Evolutionary conservation across 495 filamentous ascomycete species (phyloP).

Genomic region (Sabuloglossum arenarium): DNA sequence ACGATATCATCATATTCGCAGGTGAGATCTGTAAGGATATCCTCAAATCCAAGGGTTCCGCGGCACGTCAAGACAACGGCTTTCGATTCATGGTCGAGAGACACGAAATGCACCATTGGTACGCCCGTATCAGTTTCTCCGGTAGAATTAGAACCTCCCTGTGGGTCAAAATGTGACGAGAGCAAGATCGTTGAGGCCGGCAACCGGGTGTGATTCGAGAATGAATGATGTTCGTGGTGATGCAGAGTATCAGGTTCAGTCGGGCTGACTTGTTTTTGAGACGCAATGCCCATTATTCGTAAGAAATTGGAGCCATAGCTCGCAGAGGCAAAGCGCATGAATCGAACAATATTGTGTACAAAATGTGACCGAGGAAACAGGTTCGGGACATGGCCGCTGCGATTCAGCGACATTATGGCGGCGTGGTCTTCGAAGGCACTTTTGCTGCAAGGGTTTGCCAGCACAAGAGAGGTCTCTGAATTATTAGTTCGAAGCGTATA

Average conservation of each 20-base stretch:
- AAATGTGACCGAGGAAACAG: constrained; percentile 49
- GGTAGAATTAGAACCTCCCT: constrained; percentile 49
- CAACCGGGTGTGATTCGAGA: constrained; percentile 48
- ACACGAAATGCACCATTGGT: constrained; percentile 61
- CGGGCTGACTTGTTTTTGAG: constrained; percentile 9
- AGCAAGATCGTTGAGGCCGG: constrained; percentile 48
- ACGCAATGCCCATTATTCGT: constrained; percentile 43
- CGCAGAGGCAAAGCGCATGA: constrained; percentile 58
- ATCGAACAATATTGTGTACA: constrained; percentile 49
- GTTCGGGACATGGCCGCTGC: constrained; percentile 24
- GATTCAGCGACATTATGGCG: not conserved
- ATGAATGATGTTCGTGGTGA: constrained; percentile 46
- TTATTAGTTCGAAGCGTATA: constrained; percentile 44
- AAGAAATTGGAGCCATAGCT: constrained; percentile 56
- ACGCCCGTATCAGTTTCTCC: constrained; percentile 54
- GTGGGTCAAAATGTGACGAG: constrained; percentile 55
- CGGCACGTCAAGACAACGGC: constrained; percentile 57
- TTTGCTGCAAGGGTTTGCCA: constrained; percentile 17
- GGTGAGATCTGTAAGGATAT: constrained; percentile 61
- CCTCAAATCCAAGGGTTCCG: constrained; percentile 62
- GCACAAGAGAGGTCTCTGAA: constrained; percentile 40
- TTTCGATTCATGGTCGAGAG: constrained; percentile 55
- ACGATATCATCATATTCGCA: constrained; percentile 58
- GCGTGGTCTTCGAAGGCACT: constrained; percentile 14
- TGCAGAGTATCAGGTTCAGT: constrained; percentile 19